phyloP scores from a whole-genome alignment of 176 grass and related monocot species.

The Pontederia paniculata region DNA sequence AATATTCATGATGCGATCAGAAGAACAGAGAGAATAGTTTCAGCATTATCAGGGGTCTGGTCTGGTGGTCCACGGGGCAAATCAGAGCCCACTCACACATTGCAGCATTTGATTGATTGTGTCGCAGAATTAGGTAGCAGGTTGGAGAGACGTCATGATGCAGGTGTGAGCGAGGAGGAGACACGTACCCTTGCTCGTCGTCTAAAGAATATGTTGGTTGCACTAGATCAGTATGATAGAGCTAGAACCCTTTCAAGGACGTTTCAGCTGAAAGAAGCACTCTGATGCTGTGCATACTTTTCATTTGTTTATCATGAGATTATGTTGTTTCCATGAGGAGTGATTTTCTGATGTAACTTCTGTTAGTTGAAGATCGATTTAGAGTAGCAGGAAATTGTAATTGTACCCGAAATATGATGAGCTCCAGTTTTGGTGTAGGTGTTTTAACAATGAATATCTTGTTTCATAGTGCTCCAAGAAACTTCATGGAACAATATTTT shows the following conservation, averaged over 20 bases:
- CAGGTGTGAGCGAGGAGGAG: constrained; percentile 51
- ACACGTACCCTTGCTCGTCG: constrained; percentile 50
- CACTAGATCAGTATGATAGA: constrained; percentile 74
- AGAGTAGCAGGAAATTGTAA: too few relatives aligned
- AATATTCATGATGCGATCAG: constrained; percentile 69
- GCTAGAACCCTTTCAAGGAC: constrained; percentile 61
- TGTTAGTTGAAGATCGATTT: background rate
- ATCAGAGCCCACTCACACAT: constrained; percentile 20
- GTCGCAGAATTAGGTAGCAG: constrained; percentile 61
- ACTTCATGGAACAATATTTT: too few relatives aligned
- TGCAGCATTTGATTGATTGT: constrained; percentile 54
- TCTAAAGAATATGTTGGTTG: constrained; percentile 58
- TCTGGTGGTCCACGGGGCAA: constrained; percentile 21
- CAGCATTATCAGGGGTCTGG: constrained; percentile 42
- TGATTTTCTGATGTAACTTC: constrained; percentile 1
- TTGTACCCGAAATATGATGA: too few relatives aligned
- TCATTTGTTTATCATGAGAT: constrained; percentile 7
- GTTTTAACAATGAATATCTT: too few relatives aligned
- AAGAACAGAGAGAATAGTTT: constrained; percentile 64
- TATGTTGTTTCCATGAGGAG: background rate
- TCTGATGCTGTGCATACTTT: constrained; percentile 24
- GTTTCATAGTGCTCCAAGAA: too few relatives aligned
- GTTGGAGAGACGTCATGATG: constrained; percentile 43
- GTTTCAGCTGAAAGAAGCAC: constrained; percentile 82
- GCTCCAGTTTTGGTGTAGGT: too few relatives aligned